Conservation (phyloP, 2,329 filamentous ascomycete species). For the Pseudogymnoascus sp. region DNA sequence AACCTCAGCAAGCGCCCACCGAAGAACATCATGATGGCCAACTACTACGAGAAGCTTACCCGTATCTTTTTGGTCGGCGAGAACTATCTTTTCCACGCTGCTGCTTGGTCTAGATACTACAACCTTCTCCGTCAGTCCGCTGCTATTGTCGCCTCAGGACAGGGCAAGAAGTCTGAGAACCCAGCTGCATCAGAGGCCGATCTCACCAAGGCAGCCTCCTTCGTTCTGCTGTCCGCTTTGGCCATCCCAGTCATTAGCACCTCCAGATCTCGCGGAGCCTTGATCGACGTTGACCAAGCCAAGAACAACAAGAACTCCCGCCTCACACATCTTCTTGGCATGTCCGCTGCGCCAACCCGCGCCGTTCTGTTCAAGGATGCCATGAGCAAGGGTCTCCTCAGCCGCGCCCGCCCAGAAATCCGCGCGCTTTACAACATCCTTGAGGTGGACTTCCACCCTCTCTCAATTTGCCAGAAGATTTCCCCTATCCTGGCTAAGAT, state of each 20-base stretch:
- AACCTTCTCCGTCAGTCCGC: slow-evolving; percentile 89
- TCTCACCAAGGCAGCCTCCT: slow-evolving; percentile 88
- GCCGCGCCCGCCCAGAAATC: slow-evolving; percentile 89
- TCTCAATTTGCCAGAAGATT: slow-evolving; percentile 98
- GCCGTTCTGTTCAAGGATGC: slow-evolving; percentile 91
- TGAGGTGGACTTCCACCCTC: slow-evolving; percentile 96
- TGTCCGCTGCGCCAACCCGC: slow-evolving; percentile 83
- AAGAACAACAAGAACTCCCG: slow-evolving; percentile 99
- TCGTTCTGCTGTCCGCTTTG: slow-evolving; percentile 87
- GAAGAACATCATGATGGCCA: slow-evolving; percentile 99
- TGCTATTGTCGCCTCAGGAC: slow-evolving; percentile 70
- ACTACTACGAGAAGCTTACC: slow-evolving; percentile 99
- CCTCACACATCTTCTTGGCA: slow-evolving; percentile 89
- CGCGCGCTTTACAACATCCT: slow-evolving; percentile 97
- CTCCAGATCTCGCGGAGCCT: slow-evolving; percentile 84
- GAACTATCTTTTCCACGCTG: slow-evolving; percentile 98
- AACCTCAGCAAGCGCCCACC: slow-evolving; percentile 96
- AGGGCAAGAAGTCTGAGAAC: slow-evolving; percentile 90
- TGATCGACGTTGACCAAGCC: slow-evolving; percentile 94
- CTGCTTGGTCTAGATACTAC: slow-evolving; percentile 96
- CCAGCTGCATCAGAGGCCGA: slow-evolving; percentile 82
- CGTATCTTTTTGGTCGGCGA: slow-evolving; percentile 98
- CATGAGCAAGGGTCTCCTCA: slow-evolving; percentile 86
- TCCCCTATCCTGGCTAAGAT: slow-evolving; percentile 93
- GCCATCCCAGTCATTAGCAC: slow-evolving; percentile 99